Evolutionary conservation across 768 basidiomycete species (phyloP), one percentile per base, ranked within the genome.

Genomic region (Hirschioporus abietinus): DNA sequence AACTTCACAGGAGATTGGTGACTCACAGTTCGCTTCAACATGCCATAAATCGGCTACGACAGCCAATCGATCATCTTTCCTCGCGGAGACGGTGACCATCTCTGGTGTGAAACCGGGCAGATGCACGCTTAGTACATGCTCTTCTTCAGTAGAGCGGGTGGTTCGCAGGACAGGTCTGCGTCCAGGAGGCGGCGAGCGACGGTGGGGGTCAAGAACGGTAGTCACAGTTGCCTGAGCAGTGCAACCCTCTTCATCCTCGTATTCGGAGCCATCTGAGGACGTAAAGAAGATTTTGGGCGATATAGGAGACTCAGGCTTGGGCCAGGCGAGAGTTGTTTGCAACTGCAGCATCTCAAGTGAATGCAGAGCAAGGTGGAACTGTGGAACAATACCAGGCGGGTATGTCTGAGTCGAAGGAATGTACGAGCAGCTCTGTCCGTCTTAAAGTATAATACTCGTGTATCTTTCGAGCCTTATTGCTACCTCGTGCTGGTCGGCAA

Each of bases 1-100:
- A 52, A 52, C 12, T 15, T 12, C 15, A 15, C 20, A 5, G 18
- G 5, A 17, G 23, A 61, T 25, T 15, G 60, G 30, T 15, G 25
- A 81, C 86, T 79, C 76, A 88, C 87, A 86, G 67, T 87, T 84
- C 63, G 70, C 74, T 72, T 87, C 86, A 75, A 81, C 79, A 72
- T 87, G 82, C 86, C 86, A 88, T 59, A 84, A 84, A 72, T 88
- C 86, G 24, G 86, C 87, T 25, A 87, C 80, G 18, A 88, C 80
- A 65, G 80, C 78, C 64, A 88, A 73, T 70, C 79, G 82, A 72
- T 86, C 84, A 5, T 86, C 87, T 70, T 81, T 83, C 72, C 86
- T 86, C 58, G 83, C 86, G 35, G 81, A 81, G 62, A 88, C 81
- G 4, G 86, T 88, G 27, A 88, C 84, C 87, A 88, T 88, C 72